Evolutionary conservation across 108 stramenopile genomes (phyloP).

Genomic region (Schizochytrium sp.): DNA sequence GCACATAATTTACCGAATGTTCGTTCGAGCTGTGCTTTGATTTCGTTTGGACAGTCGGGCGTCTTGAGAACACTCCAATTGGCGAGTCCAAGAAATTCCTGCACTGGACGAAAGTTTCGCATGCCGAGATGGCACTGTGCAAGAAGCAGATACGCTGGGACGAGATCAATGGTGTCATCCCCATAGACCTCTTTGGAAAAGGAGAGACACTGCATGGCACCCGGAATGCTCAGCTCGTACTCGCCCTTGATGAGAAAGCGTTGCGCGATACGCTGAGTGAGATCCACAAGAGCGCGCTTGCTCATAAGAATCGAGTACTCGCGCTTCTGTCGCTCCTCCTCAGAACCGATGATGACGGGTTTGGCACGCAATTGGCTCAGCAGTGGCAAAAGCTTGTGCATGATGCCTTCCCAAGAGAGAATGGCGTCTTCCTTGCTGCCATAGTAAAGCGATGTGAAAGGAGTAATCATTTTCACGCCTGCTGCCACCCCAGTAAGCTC

Average conservation of each 20-base stretch:
- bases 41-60: slow-evolving; percentile 31
- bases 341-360: slow-evolving; percentile 36
- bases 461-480: not conserved
- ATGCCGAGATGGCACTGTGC: slow-evolving; percentile 50
- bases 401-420: slow-evolving; percentile 51
- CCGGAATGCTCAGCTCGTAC: slow-evolving; percentile 44
- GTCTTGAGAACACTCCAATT: slow-evolving; percentile 48
- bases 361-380: slow-evolving; percentile 39
- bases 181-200: slow-evolving; percentile 44
- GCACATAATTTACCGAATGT: slow-evolving; percentile 52
- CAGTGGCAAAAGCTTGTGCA: slow-evolving; percentile 47
- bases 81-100: slow-evolving; percentile 37
- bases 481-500: not conserved
- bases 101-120: slow-evolving; percentile 18
- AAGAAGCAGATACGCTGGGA: slow-evolving; percentile 49
- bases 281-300: slow-evolving; percentile 46
- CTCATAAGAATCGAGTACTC: slow-evolving; percentile 52
- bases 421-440: slow-evolving; percentile 49
- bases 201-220: slow-evolving; percentile 44
- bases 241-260: slow-evolving; percentile 37
- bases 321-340: slow-evolving; percentile 45
- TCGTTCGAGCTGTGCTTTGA: slow-evolving; percentile 46
- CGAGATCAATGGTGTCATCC: slow-evolving; percentile 37
- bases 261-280: slow-evolving; percentile 47
- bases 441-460: slow-evolving; percentile 30